Base-by-base conservation (phyloP, 2,329 filamentous ascomycete species). In the Didymella pinodella region DNA sequence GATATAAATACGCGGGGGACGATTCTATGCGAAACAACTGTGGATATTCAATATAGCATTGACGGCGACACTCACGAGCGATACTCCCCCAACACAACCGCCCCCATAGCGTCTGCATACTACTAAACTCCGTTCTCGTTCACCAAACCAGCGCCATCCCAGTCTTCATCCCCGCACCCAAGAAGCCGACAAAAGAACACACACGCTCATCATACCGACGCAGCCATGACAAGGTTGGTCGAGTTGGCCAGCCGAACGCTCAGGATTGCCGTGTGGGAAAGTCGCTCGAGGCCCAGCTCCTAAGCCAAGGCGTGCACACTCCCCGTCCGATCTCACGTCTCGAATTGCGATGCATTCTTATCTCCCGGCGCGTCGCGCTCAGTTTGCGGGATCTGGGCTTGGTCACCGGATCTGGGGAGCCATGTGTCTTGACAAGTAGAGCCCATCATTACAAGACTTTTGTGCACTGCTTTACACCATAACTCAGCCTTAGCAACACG, bases 301-400 rank as follows among this genome's bases (percentile, higher is more conserved):
- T 11, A n/a, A 4, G 22, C 12, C 22, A 25, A 8, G 1, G 16
- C 16, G 16, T 18, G 32, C 2, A 6, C 32, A n/a, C n/a, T 12
- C 29, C 4, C 32, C 38, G 40, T 26, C 43, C 31, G n/a, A 31
- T 26, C 22, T 38, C 12, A 32, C 32, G 10, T 54, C 50, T 53
- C 31, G 22, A 16, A 16, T 29, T 10, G 26, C 7, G 12, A 18
- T 50, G 8, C 6, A n/a, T 8, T 38, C 38, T 38, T 45, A 14
- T 25, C 38, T 36, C 20, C 16, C 22, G 38, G 20, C 25, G 38
- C n/a, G 36, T 57, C 54, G 43, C 32, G 48, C 48, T 51, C 43
- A 41, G 41, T 56, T 47, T 32, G 12, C 32, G 47, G 29, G 12
- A n/a, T 34, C 14, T 49, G 38, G 22, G 25, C 2, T 18, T 26